Percentiles rank a stretch among this genome's conserved stretches.
Conservation (phyloP, 2,329 filamentous ascomycete genomes). For the Claviceps africana region DNA sequence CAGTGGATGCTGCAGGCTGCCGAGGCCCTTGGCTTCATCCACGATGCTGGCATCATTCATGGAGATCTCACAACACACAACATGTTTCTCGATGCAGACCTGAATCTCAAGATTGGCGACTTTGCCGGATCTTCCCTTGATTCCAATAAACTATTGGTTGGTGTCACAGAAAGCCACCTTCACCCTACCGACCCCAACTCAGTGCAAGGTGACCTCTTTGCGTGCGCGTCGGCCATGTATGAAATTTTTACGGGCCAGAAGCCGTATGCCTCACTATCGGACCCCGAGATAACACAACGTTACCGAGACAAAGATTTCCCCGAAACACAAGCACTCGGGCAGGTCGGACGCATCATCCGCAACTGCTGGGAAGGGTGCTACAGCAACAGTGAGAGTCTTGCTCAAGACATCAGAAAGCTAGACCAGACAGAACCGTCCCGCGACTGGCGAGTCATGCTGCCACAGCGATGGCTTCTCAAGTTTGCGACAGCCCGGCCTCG, state of each 20-base stretch:
- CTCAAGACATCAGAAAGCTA: not conserved
- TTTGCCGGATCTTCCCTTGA: constrained; percentile 6
- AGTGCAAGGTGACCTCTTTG: constrained; percentile 3
- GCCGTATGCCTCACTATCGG: constrained; percentile 1
- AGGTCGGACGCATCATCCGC: constrained; percentile 1
- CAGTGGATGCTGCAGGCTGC: constrained; percentile 4
- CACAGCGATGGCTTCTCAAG: not conserved
- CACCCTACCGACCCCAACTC: constrained; percentile 1
- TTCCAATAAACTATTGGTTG: not conserved
- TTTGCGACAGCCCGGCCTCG: not conserved
- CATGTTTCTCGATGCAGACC: constrained; percentile 3
- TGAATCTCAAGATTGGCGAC: constrained; percentile 4
- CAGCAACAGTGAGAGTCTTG: not conserved
- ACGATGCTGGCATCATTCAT: constrained; percentile 4
- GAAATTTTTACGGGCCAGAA: constrained; percentile 1
- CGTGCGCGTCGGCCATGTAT: constrained; percentile 1
- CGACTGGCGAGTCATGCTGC: not conserved
- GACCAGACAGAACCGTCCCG: not conserved
- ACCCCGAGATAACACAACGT: not conserved
- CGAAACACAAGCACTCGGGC: constrained; percentile 1
- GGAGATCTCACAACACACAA: constrained; percentile 4
- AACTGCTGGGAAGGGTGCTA: constrained; percentile 4
- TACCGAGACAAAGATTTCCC: not conserved
- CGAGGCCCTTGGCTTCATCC: constrained; percentile 2
- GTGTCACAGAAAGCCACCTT: constrained; percentile 2